Evolutionary conservation across 768 basidiomycete genomes (phyloP).

Genomic region (Mycena galopus): DNA sequence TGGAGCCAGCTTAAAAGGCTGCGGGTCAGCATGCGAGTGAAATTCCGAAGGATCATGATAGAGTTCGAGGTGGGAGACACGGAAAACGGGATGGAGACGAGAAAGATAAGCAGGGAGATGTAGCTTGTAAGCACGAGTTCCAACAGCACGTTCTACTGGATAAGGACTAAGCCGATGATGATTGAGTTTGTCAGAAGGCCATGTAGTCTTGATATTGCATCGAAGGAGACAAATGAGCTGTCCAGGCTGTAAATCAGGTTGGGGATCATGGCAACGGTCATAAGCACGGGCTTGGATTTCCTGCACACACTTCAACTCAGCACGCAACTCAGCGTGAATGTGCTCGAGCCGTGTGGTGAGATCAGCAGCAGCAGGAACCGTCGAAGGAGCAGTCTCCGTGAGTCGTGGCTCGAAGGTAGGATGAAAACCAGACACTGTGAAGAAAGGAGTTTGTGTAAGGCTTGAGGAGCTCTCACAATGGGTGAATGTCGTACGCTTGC

Average conservation of each 20-base stretch:
- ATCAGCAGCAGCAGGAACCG: constrained; percentile 49
- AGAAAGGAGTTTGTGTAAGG: constrained; percentile 37
- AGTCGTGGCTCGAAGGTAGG: no score
- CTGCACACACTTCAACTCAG: constrained; percentile 48
- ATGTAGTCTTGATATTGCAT: constrained; percentile 55
- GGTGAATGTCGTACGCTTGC: constrained; percentile 51
- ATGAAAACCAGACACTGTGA: no score
- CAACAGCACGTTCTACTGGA: constrained; percentile 10
- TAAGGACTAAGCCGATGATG: constrained; percentile 48
- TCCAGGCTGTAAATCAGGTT: constrained; percentile 46
- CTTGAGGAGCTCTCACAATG: constrained; percentile 45
- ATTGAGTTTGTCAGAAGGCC: constrained; percentile 56
- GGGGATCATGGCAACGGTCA: constrained; percentile 41
- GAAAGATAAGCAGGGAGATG: constrained; percentile 48
- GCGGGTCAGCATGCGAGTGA: constrained; percentile 42
- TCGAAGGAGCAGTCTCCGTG: constrained; percentile 15
- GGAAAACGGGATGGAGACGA: constrained; percentile 55
- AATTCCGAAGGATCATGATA: constrained; percentile 50
- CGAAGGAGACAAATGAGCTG: constrained; percentile 54
- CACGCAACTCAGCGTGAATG: constrained; percentile 50
- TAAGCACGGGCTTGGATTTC: constrained; percentile 44
- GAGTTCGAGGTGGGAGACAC: constrained; percentile 52
- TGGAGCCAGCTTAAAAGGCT: constrained; percentile 37
- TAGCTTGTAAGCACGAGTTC: background rate
- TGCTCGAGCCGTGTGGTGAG: constrained; percentile 42